These are phyloP conservation scores for Trypanosoma conorhini DNA, from an alignment of 208 protist species.

Conservation along the genomic window DNA sequence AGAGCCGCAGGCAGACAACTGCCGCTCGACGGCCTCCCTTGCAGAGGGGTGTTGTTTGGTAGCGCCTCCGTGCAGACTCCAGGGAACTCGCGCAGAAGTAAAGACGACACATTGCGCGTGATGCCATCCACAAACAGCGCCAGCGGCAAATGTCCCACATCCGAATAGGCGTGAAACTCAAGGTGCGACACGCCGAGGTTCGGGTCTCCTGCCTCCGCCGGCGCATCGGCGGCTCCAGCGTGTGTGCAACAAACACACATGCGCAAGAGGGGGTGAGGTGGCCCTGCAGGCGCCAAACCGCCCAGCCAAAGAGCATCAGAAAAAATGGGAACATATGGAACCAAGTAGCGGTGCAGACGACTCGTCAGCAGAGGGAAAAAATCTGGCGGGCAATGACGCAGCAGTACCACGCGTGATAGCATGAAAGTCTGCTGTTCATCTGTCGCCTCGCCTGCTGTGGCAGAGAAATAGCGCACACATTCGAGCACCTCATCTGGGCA, in stretches of 20 bases:
- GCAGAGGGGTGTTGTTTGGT: neutral
- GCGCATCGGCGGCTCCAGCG: neutral
- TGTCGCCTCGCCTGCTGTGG: neutral
- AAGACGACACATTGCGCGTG: neutral
- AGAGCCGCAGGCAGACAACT: neutral
- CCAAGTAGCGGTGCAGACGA: conserved; percentile 15
- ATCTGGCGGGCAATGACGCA: conserved; percentile 15
- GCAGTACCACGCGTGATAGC: neutral
- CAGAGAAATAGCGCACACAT: conserved; percentile 14
- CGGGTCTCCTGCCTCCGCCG: neutral
- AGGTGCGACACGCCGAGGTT: neutral
- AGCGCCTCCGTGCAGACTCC: neutral
- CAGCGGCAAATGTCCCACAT: conserved; percentile 13
- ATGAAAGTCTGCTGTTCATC: neutral
- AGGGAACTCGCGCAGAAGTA: conserved; percentile 11
- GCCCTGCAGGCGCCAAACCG: neutral
- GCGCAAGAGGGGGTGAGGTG: neutral
- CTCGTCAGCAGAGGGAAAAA: conserved; percentile 21
- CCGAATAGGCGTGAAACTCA: conserved; percentile 18
- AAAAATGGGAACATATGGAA: conserved; percentile 7
- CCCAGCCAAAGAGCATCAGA: conserved; percentile 17
- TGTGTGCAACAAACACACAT: neutral
- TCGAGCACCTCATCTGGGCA: conserved; percentile 17
- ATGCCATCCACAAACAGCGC: conserved; percentile 8
- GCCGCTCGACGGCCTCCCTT: neutral